Base-by-base conservation (phyloP, 2,329 filamentous ascomycete species). In the Paracamarosporium sp. region DNA sequence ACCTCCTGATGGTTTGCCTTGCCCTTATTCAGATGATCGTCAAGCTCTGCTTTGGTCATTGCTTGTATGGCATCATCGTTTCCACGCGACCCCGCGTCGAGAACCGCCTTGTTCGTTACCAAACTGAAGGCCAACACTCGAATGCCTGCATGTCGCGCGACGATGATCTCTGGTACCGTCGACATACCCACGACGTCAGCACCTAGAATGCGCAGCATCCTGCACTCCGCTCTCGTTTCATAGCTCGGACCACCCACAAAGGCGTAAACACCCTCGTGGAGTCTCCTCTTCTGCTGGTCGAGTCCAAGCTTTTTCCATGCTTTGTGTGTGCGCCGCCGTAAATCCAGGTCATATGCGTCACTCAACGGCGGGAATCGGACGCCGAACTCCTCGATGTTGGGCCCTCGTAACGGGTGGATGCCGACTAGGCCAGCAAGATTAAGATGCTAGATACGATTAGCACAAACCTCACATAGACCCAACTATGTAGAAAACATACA, bases 101-200 rank as follows among this genome's bases (percentile, higher is more conserved):
- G 73, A 5, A 89, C 85, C 7, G 85, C 84, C 25, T 81, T 84
- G 72, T 90, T 90, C 15, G 88, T 90, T 22, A 90, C 87, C 46
- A 90, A 74, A 68, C 86, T 89, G 68, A 90, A 83, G 5, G 86
- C 88, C 35, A 90, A 76, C 6, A 90, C 84, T 27, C 83, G 79
- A 64, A 90, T 82, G n/a, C 84, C 85, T 53, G 81, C 83, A 71
- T 90, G 88, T 61, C 88, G 81, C 30, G 87, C 87, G 15, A 87
- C 85, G 48, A 90, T 83, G 51, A 89, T 87, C 68, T 90, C 88
- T 7, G 88, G 88, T 27, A 90, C 86, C 0, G 88, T 90, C 30
- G 85, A 88, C 88, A 90, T 90, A 13, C 87, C 87, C 1, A 90
- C 87, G n/a, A 89, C 78, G 67, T 90, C 87, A n/a, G 86, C 87